Conservation (phyloP, 148 eudicot genomes). For the Silene uniflora region DNA sequence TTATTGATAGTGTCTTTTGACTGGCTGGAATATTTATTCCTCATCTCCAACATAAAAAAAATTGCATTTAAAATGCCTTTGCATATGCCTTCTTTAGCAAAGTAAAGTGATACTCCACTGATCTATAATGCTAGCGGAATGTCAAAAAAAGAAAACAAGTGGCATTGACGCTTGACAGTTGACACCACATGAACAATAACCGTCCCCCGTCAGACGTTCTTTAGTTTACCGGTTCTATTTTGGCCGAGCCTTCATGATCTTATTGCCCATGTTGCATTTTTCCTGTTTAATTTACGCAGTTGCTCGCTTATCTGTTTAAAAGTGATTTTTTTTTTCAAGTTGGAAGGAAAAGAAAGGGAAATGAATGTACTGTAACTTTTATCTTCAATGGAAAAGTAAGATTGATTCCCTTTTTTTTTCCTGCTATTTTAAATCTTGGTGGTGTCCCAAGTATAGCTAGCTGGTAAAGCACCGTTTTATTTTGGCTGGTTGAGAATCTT, state of each 20-base stretch:
- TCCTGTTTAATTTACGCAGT: background rate
- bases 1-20: constrained; percentile 31
- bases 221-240: too few species aligned
- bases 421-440: constrained; percentile 13
- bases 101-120: constrained; percentile 27
- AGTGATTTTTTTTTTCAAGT: background rate
- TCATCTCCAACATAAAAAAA: constrained; percentile 20
- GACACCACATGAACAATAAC: constrained; percentile 15
- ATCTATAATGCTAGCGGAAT: constrained; percentile 17
- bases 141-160: constrained; percentile 13
- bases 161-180: constrained; percentile 13
- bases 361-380: constrained; percentile 16
- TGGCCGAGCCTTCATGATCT: background rate
- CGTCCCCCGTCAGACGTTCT: background rate
- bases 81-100: constrained; percentile 29
- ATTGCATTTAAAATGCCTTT: constrained; percentile 23
- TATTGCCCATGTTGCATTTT: background rate
- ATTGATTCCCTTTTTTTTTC: constrained; percentile 11
- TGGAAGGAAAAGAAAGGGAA: background rate
- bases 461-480: constrained; percentile 13
- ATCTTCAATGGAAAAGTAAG: constrained; percentile 11
- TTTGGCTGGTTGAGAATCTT: constrained; percentile 20
- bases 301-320: background rate
- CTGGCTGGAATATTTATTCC: constrained; percentile 39
- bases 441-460: constrained; percentile 19